These are phyloP conservation scores for Komagataella pastoris DNA, from an alignment of 805 yeast genomes.

Conservation along the genomic window DNA sequence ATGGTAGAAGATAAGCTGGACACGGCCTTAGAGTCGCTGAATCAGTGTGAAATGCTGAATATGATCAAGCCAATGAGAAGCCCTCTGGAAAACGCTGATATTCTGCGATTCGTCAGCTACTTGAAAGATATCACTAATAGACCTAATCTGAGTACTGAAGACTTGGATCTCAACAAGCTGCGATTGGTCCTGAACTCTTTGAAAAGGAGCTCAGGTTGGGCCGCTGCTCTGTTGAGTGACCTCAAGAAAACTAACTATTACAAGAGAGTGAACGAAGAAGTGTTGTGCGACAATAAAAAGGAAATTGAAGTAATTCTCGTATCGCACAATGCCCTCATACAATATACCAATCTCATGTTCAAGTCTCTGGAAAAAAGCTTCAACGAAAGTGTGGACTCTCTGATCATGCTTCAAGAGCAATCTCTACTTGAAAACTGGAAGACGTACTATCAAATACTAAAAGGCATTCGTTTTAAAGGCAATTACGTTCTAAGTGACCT, in stretches of 20 bases:
- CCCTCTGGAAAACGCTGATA: conserved; percentile 13
- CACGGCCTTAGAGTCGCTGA: conserved; percentile 9
- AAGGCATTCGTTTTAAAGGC: conserved; percentile 10
- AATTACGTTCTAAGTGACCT: conserved; percentile 8
- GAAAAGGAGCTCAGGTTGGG: conserved; percentile 24
- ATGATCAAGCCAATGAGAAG: conserved; percentile 21
- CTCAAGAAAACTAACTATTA: conserved; percentile 14
- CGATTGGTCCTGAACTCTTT: conserved; percentile 22
- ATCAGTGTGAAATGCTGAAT: conserved; percentile 11
- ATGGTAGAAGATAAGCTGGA: conserved; percentile 13
- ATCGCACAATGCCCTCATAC: conserved; percentile 34
- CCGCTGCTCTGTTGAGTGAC: conserved; percentile 21
- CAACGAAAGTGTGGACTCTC: conserved; percentile 19
- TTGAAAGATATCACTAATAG: conserved; percentile 6
- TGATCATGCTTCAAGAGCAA: conserved; percentile 24
- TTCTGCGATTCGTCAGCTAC: conserved; percentile 9
- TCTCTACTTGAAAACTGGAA: conserved; percentile 30
- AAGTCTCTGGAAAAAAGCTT: conserved; percentile 25
- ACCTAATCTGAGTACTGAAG: not conserved
- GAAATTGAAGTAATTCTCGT: conserved; percentile 33
- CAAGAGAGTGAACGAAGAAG: conserved; percentile 4
- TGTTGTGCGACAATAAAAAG: conserved; percentile 5
- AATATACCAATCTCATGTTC: conserved; percentile 33
- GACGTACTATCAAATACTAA: conserved; percentile 15
- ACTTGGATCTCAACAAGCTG: conserved; percentile 19